A percentile compares a stretch with the other conserved stretches of the same genome.
Evolutionary conservation across 1,139 yeast species (phyloP).

Genomic region (Zygotorulaspora mrakii): DNA sequence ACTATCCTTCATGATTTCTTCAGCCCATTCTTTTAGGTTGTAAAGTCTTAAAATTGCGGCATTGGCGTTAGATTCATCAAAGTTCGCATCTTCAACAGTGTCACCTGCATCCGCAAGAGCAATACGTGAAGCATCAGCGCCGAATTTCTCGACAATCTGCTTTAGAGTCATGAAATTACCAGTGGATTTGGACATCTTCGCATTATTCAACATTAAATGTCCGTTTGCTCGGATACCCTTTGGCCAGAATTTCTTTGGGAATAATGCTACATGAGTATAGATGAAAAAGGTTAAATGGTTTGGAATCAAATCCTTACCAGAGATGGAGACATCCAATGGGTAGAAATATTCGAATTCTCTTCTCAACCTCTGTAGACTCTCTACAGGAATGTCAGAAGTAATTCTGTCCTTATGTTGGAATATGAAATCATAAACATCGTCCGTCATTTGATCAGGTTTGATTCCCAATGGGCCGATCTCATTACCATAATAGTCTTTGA

Average conservation of each 20-base stretch:
- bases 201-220: conserved; percentile 89
- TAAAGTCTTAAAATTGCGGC: conserved; percentile 94
- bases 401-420: conserved; percentile 69
- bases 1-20: conserved; percentile 54
- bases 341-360: conserved; percentile 94
- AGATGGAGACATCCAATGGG: conserved; percentile 84
- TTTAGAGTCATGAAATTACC: conserved; percentile 94
- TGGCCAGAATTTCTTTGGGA: conserved; percentile 92
- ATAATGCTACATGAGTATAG: conserved; percentile 86
- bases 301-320: conserved; percentile 97
- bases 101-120: conserved; percentile 99
- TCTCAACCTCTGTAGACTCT: conserved; percentile 68
- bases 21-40: conserved; percentile 94
- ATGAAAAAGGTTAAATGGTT: conserved; percentile 95
- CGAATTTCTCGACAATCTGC: conserved; percentile 81
- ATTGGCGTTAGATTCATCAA: conserved; percentile 93
- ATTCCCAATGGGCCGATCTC: conserved; percentile 69
- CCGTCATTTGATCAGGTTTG: conserved; percentile 81
- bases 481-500: conserved; percentile 80
- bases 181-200: conserved; percentile 96
- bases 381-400: conserved; percentile 58
- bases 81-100: conserved; percentile 94
- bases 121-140: conserved; percentile 97
- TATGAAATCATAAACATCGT: conserved; percentile 88
- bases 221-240: conserved; percentile 92